Percentiles rank a stretch among this genome's conserved stretches.
phyloP scores from a whole-genome alignment of 306 rosid genomes.

The Cicer yamashitae region DNA sequence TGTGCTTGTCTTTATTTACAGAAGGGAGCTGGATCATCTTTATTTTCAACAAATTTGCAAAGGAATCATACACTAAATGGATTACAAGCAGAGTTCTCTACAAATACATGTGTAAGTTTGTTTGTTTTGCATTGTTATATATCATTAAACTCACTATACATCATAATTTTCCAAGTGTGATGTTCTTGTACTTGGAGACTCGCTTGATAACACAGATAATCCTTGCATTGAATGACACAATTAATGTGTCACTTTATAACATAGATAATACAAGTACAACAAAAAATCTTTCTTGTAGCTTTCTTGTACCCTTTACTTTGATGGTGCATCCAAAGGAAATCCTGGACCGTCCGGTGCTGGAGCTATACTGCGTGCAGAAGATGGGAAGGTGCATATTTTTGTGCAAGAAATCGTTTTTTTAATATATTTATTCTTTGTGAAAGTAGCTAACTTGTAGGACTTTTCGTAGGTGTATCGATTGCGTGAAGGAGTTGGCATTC shows the following conservation, averaged over 20 bases:
- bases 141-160: not conserved
- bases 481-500: slow-evolving; percentile 83
- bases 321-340: slow-evolving; percentile 95
- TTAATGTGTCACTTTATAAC: not conserved
- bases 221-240: not conserved
- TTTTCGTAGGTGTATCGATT: slow-evolving; percentile 64
- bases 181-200: no score
- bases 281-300: slow-evolving; percentile 49
- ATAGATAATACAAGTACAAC: not conserved
- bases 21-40: slow-evolving; percentile 9
- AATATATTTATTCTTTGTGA: not conserved
- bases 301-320: slow-evolving; percentile 75
- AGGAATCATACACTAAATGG: slow-evolving; percentile 36
- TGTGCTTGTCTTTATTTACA: not conserved
- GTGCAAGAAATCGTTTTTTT: slow-evolving; percentile 1
- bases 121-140: slow-evolving; percentile 27
- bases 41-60: slow-evolving; percentile 35
- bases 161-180: not conserved
- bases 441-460: slow-evolving; percentile 20
- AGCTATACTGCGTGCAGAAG: slow-evolving; percentile 77
- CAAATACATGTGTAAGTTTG: slow-evolving; percentile 54
- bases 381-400: slow-evolving; percentile 66
- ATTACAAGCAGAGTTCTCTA: slow-evolving; percentile 39
- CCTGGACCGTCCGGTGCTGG: slow-evolving; percentile 97
- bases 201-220: not conserved